phyloP scores from a whole-genome alignment of 2,329 filamentous ascomycete genomes.

The Ascochyta pisi region DNA sequence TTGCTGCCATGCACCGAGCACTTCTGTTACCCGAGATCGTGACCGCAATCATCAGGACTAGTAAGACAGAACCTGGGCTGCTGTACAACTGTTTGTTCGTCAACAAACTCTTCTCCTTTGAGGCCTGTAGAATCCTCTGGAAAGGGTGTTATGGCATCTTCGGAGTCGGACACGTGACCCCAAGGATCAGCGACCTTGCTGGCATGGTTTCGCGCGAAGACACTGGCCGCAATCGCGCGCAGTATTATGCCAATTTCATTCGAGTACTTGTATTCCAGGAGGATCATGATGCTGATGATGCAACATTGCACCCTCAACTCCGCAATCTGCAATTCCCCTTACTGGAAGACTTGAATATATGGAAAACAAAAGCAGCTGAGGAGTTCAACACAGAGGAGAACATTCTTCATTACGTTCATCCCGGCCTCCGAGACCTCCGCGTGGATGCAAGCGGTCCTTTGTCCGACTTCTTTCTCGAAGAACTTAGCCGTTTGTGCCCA shows the following conservation, averaged over 20 bases:
- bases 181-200: background rate
- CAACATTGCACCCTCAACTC: background rate
- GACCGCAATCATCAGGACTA: background rate
- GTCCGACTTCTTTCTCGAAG: constrained; percentile 1
- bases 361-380: background rate
- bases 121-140: constrained; percentile 1
- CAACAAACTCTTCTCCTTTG: background rate
- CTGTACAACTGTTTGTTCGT: background rate
- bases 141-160: background rate
- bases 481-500: background rate
- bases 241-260: background rate
- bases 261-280: constrained; percentile 1
- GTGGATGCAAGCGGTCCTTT: background rate
- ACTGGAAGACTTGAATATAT: background rate
- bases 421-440: background rate
- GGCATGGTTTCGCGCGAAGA: background rate
- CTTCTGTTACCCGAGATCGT: background rate
- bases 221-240: background rate
- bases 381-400: background rate
- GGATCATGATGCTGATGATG: background rate
- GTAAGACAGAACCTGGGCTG: background rate
- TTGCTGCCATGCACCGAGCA: background rate
- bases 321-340: background rate
- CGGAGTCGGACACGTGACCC: background rate
- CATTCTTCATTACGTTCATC: constrained; percentile 1